Evolutionary conservation across 2,329 filamentous ascomycete genomes (phyloP).

Genomic region (Fusarium sublunatum): DNA sequence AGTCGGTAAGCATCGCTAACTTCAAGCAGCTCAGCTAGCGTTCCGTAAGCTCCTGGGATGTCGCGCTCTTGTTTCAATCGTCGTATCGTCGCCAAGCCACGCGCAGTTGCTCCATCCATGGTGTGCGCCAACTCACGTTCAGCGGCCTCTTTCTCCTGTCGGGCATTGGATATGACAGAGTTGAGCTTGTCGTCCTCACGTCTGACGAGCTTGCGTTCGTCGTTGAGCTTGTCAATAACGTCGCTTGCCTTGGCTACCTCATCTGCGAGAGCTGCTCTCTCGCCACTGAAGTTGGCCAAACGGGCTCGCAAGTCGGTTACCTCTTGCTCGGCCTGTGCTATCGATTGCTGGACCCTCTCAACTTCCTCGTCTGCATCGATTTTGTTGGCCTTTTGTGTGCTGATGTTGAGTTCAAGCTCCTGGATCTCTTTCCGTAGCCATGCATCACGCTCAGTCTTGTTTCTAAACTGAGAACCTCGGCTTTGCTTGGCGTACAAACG

Average conservation of each 20-base stretch:
- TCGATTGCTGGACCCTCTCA: conserved; percentile 74
- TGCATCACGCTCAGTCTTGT: conserved; percentile 86
- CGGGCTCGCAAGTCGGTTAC: conserved; percentile 76
- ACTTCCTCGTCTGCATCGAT: conserved; percentile 89
- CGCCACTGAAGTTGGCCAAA: conserved; percentile 82
- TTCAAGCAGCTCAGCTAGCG: conserved; percentile 90
- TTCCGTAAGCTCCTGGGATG: conserved; percentile 89
- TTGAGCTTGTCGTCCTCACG: conserved; percentile 90
- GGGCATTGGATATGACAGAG: conserved; percentile 79
- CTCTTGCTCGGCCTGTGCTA: conserved; percentile 77
- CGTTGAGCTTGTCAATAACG: conserved; percentile 79
- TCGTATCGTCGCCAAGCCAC: conserved; percentile 87
- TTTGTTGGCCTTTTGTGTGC: conserved; percentile 83
- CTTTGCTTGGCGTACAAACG: conserved; percentile 93
- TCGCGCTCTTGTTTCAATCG: conserved; percentile 82
- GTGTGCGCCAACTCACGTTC: conserved; percentile 82
- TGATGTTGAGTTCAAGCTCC: conserved; percentile 80
- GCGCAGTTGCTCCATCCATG: conserved; percentile 89
- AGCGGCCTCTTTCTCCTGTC: conserved; percentile 79
- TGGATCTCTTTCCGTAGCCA: conserved; percentile 85
- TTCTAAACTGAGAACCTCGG: conserved; percentile 86
- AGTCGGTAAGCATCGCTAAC: conserved; percentile 87
- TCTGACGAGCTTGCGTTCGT: conserved; percentile 87
- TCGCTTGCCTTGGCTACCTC: conserved; percentile 83
- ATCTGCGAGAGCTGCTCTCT: conserved; percentile 77